Evolutionary conservation across 331 rosid species (phyloP).

Genomic region (Quercus lobata): DNA sequence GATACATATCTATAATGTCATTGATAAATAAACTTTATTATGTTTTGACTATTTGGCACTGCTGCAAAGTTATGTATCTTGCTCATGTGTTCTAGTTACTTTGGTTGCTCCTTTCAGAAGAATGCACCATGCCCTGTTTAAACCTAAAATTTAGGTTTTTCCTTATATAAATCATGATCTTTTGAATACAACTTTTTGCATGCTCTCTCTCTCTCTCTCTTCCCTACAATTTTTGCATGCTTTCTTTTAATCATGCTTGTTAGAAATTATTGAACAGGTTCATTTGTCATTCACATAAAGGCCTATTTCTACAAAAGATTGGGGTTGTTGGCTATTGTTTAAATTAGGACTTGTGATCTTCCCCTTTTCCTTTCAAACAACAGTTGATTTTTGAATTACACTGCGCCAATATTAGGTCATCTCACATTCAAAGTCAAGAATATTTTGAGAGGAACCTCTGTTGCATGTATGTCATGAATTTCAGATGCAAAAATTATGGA

Average conservation of each 20-base stretch:
- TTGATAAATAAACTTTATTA: background rate
- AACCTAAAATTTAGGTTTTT: background rate
- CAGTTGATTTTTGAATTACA: conserved; percentile 14
- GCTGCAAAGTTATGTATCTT: background rate
- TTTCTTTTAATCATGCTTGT: background rate
- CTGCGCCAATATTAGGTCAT: background rate
- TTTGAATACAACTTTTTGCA: background rate
- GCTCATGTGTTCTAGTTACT: background rate
- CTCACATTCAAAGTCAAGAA: conserved; percentile 25
- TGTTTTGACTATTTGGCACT: background rate
- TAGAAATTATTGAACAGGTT: conserved; percentile 53
- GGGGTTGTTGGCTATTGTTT: conserved; percentile 12
- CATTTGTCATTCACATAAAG: conserved; percentile 90
- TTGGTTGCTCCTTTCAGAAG: background rate
- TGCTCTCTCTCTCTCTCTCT: background rate
- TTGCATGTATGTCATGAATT: conserved; percentile 16
- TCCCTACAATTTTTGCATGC: no score
- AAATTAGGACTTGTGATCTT: conserved; percentile 4
- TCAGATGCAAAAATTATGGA: conserved; percentile 17
- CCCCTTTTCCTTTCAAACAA: conserved; percentile 1
- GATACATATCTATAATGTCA: background rate
- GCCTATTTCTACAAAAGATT: conserved; percentile 26
- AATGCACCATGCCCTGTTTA: background rate
- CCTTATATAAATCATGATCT: background rate
- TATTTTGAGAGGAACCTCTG: conserved; percentile 16